phyloP scores from a whole-genome alignment of 805 yeast genomes.

The Debaryomyces hansenii region DNA sequence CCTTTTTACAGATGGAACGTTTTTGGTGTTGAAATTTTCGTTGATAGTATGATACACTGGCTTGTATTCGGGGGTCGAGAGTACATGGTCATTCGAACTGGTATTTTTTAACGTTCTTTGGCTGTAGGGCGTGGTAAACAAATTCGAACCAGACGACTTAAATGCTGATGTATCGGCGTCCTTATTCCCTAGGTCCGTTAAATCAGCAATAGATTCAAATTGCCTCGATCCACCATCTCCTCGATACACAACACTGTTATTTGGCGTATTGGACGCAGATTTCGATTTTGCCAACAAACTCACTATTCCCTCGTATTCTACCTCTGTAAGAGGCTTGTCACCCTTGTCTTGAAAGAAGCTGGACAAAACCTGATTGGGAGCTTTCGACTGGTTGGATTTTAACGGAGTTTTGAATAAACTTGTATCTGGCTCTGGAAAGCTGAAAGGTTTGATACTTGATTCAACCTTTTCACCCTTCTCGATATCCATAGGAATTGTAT shows the following conservation, averaged over 20 bases:
- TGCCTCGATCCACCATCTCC: not conserved
- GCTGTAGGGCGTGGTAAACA: conserved; percentile 24
- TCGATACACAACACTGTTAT: not conserved
- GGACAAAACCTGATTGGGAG: conserved; percentile 58
- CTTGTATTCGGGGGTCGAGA: conserved; percentile 36
- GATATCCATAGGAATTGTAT: not conserved
- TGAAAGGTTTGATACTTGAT: conserved; percentile 2
- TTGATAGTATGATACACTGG: conserved; percentile 37
- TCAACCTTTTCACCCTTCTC: not conserved
- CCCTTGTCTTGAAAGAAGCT: conserved; percentile 75
- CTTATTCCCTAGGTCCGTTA: not conserved
- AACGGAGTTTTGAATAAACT: conserved; percentile 1
- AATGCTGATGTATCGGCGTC: not conserved
- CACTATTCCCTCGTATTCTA: conserved; percentile 81
- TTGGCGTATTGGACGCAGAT: conserved; percentile 5
- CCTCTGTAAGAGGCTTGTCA: conserved; percentile 65
- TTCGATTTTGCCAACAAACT: conserved; percentile 42
- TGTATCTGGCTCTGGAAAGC: conserved; percentile 8
- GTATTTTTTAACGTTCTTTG: conserved; percentile 29
- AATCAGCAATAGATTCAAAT: not conserved
- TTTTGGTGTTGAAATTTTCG: conserved; percentile 20
- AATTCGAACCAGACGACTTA: conserved; percentile 1
- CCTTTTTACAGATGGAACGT: conserved; percentile 36
- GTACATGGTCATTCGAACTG: conserved; percentile 17
- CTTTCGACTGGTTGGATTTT: not conserved